Conservation (phyloP, 371 early-diverging fungal genomes). For the Nematocida parisii region DNA sequence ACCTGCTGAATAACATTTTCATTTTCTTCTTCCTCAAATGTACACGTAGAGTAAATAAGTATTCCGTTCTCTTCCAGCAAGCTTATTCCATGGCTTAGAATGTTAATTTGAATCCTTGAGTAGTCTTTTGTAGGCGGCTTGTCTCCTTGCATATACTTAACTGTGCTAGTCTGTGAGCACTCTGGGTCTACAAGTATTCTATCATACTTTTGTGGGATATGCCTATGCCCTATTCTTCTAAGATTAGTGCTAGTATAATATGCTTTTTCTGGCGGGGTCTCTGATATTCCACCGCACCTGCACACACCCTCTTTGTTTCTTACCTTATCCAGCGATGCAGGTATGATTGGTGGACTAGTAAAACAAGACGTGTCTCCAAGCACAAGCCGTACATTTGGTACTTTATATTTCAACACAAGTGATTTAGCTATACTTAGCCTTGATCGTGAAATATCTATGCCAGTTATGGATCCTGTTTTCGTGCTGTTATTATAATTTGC, state of each 20-base stretch:
- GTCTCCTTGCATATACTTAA: conserved; percentile 3
- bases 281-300: not conserved
- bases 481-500: no score
- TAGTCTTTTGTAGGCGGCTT: not conserved
- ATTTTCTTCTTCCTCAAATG: conserved; percentile 79
- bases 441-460: conserved; percentile 1
- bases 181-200: conserved; percentile 28
- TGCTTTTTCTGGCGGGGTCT: not conserved
- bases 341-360: not conserved
- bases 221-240: conserved; percentile 1
- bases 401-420: conserved; percentile 8
- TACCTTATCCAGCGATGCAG: not conserved
- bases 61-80: conserved; percentile 83
- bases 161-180: conserved; percentile 26
- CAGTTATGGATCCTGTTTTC: not conserved
- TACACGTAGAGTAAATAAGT: conserved; percentile 94
- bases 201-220: not conserved
- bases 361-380: not conserved
- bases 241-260: conserved; percentile 17
- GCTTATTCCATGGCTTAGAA: conserved; percentile 79
- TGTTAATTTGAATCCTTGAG: conserved; percentile 73
- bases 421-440: conserved; percentile 16
- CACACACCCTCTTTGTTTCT: not conserved
- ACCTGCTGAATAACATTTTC: conserved; percentile 65
- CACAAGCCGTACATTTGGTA: not conserved